These are phyloP conservation scores for Nephelium lappaceum DNA, from an alignment of 345 rosid genomes.

Conservation along the genomic window DNA sequence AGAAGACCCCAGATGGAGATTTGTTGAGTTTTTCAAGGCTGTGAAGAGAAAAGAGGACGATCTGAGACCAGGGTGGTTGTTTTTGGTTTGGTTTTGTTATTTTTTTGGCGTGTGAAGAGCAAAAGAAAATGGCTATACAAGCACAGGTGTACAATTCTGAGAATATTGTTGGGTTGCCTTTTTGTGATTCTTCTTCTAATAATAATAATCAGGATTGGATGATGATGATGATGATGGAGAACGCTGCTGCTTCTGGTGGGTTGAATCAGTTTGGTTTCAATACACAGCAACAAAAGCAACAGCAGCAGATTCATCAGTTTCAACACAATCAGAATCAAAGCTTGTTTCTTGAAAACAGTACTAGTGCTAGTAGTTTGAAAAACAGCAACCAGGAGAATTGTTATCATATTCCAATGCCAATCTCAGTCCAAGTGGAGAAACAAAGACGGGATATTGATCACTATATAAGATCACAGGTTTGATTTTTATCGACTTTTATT, in stretches of 20 bases:
- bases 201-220: conserved; percentile 36
- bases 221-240: conserved; percentile 25
- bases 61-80: conserved; percentile 6
- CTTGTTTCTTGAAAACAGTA: conserved; percentile 27
- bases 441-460: conserved; percentile 69
- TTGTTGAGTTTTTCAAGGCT: neutral
- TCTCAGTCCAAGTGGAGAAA: conserved; percentile 39
- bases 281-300: conserved; percentile 34
- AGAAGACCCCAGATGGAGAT: conserved; percentile 1
- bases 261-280: conserved; percentile 25
- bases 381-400: conserved; percentile 2
- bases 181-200: conserved; percentile 30
- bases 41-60: neutral
- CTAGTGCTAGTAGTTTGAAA: conserved; percentile 15
- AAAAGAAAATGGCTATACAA: conserved; percentile 61
- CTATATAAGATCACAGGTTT: conserved; percentile 67
- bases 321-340: conserved; percentile 38
- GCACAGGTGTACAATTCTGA: conserved; percentile 55
- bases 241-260: conserved; percentile 15
- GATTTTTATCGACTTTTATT: neutral
- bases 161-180: conserved; percentile 39
- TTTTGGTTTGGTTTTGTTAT: neutral
- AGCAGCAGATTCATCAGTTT: conserved; percentile 30
- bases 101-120: neutral
- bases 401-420: neutral